A percentile compares a stretch with the other conserved stretches of the same genome.
phyloP scores from a whole-genome alignment of 345 rosid species.

The Salix udensis region DNA sequence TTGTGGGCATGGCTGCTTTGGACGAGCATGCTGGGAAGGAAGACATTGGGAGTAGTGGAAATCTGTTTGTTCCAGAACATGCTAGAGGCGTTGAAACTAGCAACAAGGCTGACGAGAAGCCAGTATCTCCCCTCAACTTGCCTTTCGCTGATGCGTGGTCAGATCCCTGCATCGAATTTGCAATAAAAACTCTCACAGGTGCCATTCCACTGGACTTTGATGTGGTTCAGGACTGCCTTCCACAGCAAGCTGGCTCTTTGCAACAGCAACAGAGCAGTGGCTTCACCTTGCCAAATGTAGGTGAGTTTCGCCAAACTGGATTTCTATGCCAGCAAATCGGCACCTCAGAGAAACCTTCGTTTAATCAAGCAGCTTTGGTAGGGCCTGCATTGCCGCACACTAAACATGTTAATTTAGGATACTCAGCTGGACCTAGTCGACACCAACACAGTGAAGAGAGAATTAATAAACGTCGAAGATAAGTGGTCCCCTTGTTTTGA shows the following conservation, averaged over 20 bases:
- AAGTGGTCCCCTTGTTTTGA: constrained; percentile 13
- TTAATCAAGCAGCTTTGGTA: constrained; percentile 17
- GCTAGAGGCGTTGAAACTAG: constrained; percentile 17
- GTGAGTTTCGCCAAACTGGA: constrained; percentile 34
- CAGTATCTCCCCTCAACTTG: constrained; percentile 26
- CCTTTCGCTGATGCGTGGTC: constrained; percentile 53
- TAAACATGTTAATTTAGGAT: constrained; percentile 19
- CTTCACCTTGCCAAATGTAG: constrained; percentile 26
- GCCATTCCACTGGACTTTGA: constrained; percentile 61
- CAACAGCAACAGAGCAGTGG: constrained; percentile 36
- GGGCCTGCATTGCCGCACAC: constrained; percentile 22
- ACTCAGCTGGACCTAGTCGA: constrained; percentile 19
- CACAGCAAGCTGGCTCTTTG: constrained; percentile 32
- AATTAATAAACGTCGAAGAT: constrained; percentile 25
- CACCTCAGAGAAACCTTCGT: constrained; percentile 23
- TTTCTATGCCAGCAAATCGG: constrained; percentile 39
- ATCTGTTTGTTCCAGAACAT: constrained; percentile 10
- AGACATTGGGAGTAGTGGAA: constrained; percentile 4
- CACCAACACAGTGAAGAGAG: constrained; percentile 23
- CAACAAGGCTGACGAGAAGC: constrained; percentile 20
- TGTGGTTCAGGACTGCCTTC: constrained; percentile 32
- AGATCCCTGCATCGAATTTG: constrained; percentile 94
- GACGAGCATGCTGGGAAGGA: constrained; percentile 16
- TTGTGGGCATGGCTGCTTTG: constrained; percentile 11
- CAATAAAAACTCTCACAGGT: constrained; percentile 82